phyloP scores from a whole-genome alignment of 2,329 filamentous ascomycete genomes.

The Xylariaceae sp. region DNA sequence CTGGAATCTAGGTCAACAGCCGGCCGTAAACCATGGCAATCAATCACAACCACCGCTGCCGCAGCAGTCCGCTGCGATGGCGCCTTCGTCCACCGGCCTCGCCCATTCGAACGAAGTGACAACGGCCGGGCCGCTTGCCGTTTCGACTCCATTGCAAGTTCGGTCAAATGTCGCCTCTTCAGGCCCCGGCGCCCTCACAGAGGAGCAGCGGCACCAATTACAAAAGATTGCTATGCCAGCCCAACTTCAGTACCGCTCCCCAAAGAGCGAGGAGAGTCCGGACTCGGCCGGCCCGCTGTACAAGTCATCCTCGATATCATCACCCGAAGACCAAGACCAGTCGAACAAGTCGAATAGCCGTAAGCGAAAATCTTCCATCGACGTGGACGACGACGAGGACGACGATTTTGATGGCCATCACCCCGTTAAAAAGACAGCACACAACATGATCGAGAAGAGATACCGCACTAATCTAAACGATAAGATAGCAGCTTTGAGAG shows the following conservation, averaged over 20 bases:
- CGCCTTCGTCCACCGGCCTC: slow-evolving; percentile 37
- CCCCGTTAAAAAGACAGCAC: slow-evolving; percentile 83
- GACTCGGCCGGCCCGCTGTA: slow-evolving; percentile 56
- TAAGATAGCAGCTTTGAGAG: slow-evolving; percentile 89
- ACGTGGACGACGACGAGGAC: slow-evolving; percentile 58
- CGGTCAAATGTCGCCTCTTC: slow-evolving; percentile 35
- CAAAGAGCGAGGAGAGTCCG: slow-evolving; percentile 61
- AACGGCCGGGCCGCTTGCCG: slow-evolving; percentile 29
- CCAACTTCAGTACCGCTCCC: slow-evolving; percentile 62
- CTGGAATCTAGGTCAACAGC: slow-evolving; percentile 35
- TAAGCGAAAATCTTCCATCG: slow-evolving; percentile 72
- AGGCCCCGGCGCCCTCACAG: slow-evolving; percentile 51
- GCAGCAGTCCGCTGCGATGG: slow-evolving; percentile 35
- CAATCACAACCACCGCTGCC: slow-evolving; percentile 38
- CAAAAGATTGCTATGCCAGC: slow-evolving; percentile 67
- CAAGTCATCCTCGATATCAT: slow-evolving; percentile 54
- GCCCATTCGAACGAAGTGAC: slow-evolving; percentile 41
- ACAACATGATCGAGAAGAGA: slow-evolving; percentile 98
- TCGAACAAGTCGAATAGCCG: slow-evolving; percentile 52
- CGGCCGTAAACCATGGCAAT: slow-evolving; percentile 35
- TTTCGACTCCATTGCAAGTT: slow-evolving; percentile 34
- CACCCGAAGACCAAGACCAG: slow-evolving; percentile 56
- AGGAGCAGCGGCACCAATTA: slow-evolving; percentile 62
- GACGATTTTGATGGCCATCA: slow-evolving; percentile 62
- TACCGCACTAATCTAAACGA: slow-evolving; percentile 97